Evolutionary conservation across 345 rosid genomes (phyloP), one percentile per base, ranked within the genome.

Genomic region (Conringia planisiliqua): DNA sequence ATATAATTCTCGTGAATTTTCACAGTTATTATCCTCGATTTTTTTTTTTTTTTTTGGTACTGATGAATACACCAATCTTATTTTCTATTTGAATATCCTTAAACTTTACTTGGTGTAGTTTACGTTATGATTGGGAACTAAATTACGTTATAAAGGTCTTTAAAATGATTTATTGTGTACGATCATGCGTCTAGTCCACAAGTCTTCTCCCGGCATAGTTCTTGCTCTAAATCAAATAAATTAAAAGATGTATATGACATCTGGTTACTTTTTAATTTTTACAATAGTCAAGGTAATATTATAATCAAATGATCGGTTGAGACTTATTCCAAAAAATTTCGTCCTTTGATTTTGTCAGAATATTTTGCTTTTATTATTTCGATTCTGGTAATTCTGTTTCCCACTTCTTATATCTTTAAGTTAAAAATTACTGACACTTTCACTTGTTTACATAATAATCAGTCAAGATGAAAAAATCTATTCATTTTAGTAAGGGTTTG

Each of bases 261-360:
- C 7, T 44, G 59, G 35, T 73, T 56, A 44, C 48, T 33, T 73
- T 43, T 43, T 35, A 26, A 27, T 44, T 64, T 43, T 32, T 26
- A 52, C 36, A 4, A 68, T 13, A 52, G 72, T 68, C 72, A 68
- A 52, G 16, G 46, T 62, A 29, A 16, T 73, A 56, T 6, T 58
- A 48, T 66, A 66, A 29, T 38, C 20, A 39, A 39, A 52, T 22
- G 58, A 68, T 27, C 76, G 43, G 52, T 29, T 18, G 16, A 46
- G 66, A 57, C 50, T 35, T 56, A 6, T 74, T 66, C 50, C n/a
- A n/a, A 44, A 59, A 38, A 3, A 18, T 8, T 3, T 66, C 14
- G 32, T 35, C 17, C 16, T 63, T 55, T 44, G 52, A 46, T 56
- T 74, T 11, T 22, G 20, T 55, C 33, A 57, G 17, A 74, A 24